A percentile compares a stretch with the other conserved stretches of the same genome.
phyloP scores from a whole-genome alignment of 2,329 filamentous ascomycete genomes.

The Diplocarpon mali region DNA sequence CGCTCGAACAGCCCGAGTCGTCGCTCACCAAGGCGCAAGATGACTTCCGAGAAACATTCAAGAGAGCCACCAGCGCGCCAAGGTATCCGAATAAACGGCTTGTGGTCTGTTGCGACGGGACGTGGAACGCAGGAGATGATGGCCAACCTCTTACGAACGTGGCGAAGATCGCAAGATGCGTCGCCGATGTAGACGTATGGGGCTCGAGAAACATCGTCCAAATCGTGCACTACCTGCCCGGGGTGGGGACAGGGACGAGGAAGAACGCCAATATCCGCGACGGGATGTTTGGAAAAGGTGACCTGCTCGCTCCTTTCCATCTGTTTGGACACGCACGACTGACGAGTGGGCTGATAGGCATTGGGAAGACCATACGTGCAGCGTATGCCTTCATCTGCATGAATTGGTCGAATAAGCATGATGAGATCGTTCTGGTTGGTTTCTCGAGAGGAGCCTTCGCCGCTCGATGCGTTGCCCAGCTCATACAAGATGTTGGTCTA shows the following conservation, averaged over 20 bases:
- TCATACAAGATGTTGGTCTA: slow-evolving; percentile 13
- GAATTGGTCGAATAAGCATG: slow-evolving; percentile 27
- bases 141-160: slow-evolving; percentile 8
- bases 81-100: background rate
- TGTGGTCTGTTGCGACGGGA: background rate
- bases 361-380: slow-evolving; percentile 33
- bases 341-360: too few relatives aligned
- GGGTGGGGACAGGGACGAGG: slow-evolving; percentile 42
- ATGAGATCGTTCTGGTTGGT: slow-evolving; percentile 28
- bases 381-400: slow-evolving; percentile 34
- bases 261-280: too few relatives aligned
- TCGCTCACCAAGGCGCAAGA: too few relatives aligned
- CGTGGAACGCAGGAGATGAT: slow-evolving; percentile 1
- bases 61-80: background rate
- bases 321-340: too few relatives aligned
- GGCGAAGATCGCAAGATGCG: slow-evolving; percentile 6
- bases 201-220: slow-evolving; percentile 26
- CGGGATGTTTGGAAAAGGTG: too few relatives aligned
- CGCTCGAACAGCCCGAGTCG: too few relatives aligned
- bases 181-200: slow-evolving; percentile 22
- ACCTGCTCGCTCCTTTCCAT: too few relatives aligned
- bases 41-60: too few relatives aligned
- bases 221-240: slow-evolving; percentile 46
- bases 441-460: slow-evolving; percentile 31
- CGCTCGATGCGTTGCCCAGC: slow-evolving; percentile 25